Conservation (phyloP, 1,284 basidiomycete genomes). For the Phellopilus nigrolimitatus region DNA sequence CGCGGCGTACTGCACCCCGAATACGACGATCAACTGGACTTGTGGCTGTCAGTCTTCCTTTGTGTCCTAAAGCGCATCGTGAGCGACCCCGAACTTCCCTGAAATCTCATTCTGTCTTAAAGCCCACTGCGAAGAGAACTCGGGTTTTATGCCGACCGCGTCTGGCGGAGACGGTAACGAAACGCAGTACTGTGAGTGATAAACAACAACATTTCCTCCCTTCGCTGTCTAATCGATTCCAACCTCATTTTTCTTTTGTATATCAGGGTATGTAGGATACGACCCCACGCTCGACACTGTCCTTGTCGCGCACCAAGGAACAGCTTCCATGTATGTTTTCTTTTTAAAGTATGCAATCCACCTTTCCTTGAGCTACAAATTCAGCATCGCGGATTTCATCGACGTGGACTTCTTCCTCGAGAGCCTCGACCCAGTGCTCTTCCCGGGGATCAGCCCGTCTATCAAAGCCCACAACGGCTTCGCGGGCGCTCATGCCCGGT, state of each 20-base stretch:
- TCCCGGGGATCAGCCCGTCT: slow-evolving; percentile 47
- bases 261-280: slow-evolving; percentile 20
- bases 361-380: not conserved
- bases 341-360: not conserved
- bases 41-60: slow-evolving; percentile 35
- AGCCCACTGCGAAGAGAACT: slow-evolving; percentile 22
- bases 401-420: slow-evolving; percentile 45
- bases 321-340: slow-evolving; percentile 12
- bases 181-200: slow-evolving; percentile 23
- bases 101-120: not conserved
- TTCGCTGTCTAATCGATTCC: not conserved
- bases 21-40: slow-evolving; percentile 31
- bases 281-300: slow-evolving; percentile 15
- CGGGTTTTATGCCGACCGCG: slow-evolving; percentile 24
- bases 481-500: slow-evolving; percentile 47
- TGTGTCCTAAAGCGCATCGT: too few species aligned
- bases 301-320: slow-evolving; percentile 20
- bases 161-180: slow-evolving; percentile 25
- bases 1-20: slow-evolving; percentile 38
- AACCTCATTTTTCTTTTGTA: not conserved
- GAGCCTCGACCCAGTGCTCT: slow-evolving; percentile 41
- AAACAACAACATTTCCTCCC: not conserved
- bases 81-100: too few species aligned
- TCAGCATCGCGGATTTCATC: slow-evolving; percentile 41
- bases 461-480: slow-evolving; percentile 58